phyloP scores from a whole-genome alignment of 768 basidiomycete species.

The Lactarius vividus region DNA sequence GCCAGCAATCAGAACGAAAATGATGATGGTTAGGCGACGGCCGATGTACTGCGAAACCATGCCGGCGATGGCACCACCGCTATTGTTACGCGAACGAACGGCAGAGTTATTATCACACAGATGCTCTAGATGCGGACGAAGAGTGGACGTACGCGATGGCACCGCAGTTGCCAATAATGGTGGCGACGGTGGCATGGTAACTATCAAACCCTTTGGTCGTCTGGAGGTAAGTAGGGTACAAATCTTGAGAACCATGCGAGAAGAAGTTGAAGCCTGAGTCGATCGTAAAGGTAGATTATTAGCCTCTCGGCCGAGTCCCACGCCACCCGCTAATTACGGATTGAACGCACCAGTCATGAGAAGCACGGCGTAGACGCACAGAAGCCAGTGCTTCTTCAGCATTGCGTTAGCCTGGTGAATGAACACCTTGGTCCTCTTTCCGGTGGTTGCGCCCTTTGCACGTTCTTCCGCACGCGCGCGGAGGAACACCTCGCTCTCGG shows the following conservation, averaged over 20 bases:
- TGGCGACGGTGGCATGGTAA: constrained; percentile 40
- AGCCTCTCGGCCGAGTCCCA: neutral
- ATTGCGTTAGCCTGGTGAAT: constrained; percentile 68
- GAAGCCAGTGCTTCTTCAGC: constrained; percentile 78
- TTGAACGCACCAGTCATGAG: constrained; percentile 59
- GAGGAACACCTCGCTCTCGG: constrained; percentile 77
- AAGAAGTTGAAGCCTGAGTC: constrained; percentile 48
- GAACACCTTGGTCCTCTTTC: constrained; percentile 67
- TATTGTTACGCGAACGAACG: constrained; percentile 3
- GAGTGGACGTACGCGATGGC: constrained; percentile 31
- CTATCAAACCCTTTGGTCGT: constrained; percentile 37
- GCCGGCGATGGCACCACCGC: constrained; percentile 42
- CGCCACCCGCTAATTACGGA: neutral
- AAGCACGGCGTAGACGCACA: constrained; percentile 84
- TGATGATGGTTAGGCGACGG: constrained; percentile 44
- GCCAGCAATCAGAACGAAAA: constrained; percentile 36
- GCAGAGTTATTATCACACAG: neutral
- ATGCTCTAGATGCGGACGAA: neutral
- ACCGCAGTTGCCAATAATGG: constrained; percentile 43
- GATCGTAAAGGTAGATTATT: neutral
- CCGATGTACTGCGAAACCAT: constrained; percentile 43
- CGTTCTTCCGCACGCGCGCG: constrained; percentile 56
- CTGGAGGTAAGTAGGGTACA: constrained; percentile 43
- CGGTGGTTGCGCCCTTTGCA: constrained; percentile 38
- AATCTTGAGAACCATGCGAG: constrained; percentile 48